Evolutionary conservation across 1,139 yeast genomes (phyloP).

Genomic region (Lodderomyces elongisporus): DNA sequence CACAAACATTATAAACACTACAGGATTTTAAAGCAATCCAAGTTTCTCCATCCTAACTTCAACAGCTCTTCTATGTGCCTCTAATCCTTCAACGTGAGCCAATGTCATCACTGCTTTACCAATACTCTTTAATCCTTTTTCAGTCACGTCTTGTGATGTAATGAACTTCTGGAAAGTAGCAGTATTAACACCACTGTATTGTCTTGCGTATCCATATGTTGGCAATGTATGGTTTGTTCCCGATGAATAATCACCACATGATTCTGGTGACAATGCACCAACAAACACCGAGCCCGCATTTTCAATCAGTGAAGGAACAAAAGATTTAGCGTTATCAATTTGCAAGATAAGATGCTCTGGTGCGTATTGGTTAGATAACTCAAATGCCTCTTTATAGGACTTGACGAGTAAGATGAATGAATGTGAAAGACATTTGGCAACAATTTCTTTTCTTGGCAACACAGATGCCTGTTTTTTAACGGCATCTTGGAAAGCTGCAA

Average conservation of each 20-base stretch:
- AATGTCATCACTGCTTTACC: slow-evolving; percentile 95
- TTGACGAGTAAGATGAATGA: slow-evolving; percentile 73
- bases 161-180: slow-evolving; percentile 93
- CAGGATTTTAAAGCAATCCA: slow-evolving; percentile 35
- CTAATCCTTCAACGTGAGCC: slow-evolving; percentile 96
- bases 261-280: slow-evolving; percentile 94
- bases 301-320: slow-evolving; percentile 66
- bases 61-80: slow-evolving; percentile 95
- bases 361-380: slow-evolving; percentile 82
- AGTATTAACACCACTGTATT: slow-evolving; percentile 95
- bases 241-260: slow-evolving; percentile 96
- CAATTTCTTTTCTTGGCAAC: slow-evolving; percentile 92
- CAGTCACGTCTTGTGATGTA: slow-evolving; percentile 85
- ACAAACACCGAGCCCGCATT: slow-evolving; percentile 97
- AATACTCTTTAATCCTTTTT: slow-evolving; percentile 77
- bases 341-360: slow-evolving; percentile 97
- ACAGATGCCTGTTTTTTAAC: slow-evolving; percentile 75
- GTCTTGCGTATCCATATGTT: slow-evolving; percentile 96
- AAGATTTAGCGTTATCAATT: slow-evolving; percentile 67
- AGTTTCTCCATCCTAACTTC: slow-evolving; percentile 85
- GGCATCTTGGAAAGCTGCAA: slow-evolving; percentile 70
- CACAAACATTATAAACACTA: neutral
- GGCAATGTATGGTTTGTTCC: slow-evolving; percentile 98
- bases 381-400: slow-evolving; percentile 70
- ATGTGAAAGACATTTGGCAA: slow-evolving; percentile 86